Conservation (phyloP, 352 stramenopile genomes). For the Plasmopara muralis region DNA sequence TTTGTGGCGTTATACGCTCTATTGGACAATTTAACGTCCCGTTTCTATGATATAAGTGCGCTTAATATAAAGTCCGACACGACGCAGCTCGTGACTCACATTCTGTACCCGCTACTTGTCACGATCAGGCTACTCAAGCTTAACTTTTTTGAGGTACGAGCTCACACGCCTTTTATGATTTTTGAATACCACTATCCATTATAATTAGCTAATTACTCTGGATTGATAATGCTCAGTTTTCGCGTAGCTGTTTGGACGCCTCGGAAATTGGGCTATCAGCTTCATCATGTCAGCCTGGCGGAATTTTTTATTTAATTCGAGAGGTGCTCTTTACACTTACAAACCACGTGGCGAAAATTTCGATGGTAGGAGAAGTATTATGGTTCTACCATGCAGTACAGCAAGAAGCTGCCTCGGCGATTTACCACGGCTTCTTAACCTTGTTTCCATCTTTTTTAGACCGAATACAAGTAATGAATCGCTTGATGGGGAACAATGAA, state of each 20-base stretch:
- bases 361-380: conserved; percentile 29
- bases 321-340: conserved; percentile 67
- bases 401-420: conserved; percentile 66
- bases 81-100: conserved; percentile 22
- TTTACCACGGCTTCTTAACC: conserved; percentile 75
- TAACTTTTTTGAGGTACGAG: conserved; percentile 83
- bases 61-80: conserved; percentile 13
- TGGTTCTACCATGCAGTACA: conserved; percentile 80
- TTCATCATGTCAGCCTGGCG: conserved; percentile 29
- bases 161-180: background rate
- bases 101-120: conserved; percentile 71
- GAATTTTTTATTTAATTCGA: conserved; percentile 47
- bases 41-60: conserved; percentile 19
- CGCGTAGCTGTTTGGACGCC: conserved; percentile 56
- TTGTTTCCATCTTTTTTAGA: conserved; percentile 79
- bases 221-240: conserved; percentile 37
- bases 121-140: conserved; percentile 72
- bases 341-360: conserved; percentile 32
- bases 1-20: conserved; percentile 57
- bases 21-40: conserved; percentile 31
- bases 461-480: conserved; percentile 73
- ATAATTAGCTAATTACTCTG: conserved; percentile 2
- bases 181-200: background rate
- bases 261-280: conserved; percentile 44
- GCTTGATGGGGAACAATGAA: conserved; percentile 43